Conservation (phyloP, 768 basidiomycete species). For the Nidularia pulvinata region DNA sequence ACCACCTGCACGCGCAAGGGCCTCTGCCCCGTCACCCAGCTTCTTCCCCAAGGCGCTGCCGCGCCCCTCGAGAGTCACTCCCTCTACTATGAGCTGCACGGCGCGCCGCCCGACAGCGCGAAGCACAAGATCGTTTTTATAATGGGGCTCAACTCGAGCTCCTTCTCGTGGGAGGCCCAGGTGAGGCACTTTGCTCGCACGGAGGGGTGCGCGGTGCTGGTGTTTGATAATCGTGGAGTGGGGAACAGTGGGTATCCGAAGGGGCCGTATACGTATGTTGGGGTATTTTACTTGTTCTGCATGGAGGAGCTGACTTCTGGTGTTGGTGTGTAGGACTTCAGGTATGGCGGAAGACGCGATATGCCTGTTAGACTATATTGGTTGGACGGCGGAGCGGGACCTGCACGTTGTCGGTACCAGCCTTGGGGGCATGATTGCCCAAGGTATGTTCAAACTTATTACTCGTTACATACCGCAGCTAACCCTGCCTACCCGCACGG, state of each 20-base stretch:
- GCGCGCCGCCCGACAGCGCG: slow-evolving; percentile 37
- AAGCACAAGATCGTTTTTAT: slow-evolving; percentile 68
- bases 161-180: slow-evolving; percentile 65
- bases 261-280: slow-evolving; percentile 75
- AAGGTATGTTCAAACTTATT: slow-evolving; percentile 40
- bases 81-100: slow-evolving; percentile 81
- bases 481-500: slow-evolving; percentile 3
- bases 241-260: slow-evolving; percentile 71
- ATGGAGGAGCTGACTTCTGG: too few relatives aligned
- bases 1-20: slow-evolving; percentile 67
- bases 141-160: slow-evolving; percentile 74
- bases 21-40: slow-evolving; percentile 68
- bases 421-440: slow-evolving; percentile 85
- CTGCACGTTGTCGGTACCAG: slow-evolving; percentile 77
- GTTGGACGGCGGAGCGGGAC: slow-evolving; percentile 63
- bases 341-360: slow-evolving; percentile 80
- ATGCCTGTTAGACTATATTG: slow-evolving; percentile 65
- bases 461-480: not conserved
- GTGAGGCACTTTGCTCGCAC: slow-evolving; percentile 61
- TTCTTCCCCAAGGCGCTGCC: slow-evolving; percentile 41
- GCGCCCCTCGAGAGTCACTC: slow-evolving; percentile 68
- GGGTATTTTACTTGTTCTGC: not conserved
- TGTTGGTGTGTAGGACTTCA: slow-evolving; percentile 47
- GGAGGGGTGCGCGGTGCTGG: slow-evolving; percentile 57
- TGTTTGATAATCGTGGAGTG: slow-evolving; percentile 87